Evolutionary conservation across 768 basidiomycete genomes (phyloP), one percentile per base, ranked within the genome.

Genomic region (Tylopilus cervinicoccineus): DNA sequence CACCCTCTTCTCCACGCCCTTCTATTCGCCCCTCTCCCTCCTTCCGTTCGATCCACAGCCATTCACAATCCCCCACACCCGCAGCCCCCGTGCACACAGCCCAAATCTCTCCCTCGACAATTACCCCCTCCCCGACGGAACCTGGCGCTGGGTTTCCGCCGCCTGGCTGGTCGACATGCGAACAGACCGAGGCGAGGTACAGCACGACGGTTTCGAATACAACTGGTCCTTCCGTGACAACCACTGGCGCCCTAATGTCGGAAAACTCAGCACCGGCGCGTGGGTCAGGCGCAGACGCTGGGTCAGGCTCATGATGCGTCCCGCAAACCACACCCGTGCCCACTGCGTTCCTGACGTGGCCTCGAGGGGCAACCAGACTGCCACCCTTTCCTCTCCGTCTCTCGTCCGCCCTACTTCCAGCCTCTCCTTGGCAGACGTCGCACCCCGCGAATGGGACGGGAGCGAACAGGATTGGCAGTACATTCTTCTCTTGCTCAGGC

Each of bases 91-190:
- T 20, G 68, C 70, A 10, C 65, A 72, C 38, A 79, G 82, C 53
- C 76, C 81, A 0, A 76, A 77, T 4, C 71, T 86, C 41, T 73
- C 81, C 8, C 74, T 88, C 5, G 62, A 68, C 4, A 75, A 76
- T 47, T 92, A 84, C 57, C 84, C 85, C 9, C 75, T 91, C 22
- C 88, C 88, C 2, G 86, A 90, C 54, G 88, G 86, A 20, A 77
- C 75, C 19, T 92, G 89, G 89, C 76, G 70, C 43, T 92, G 88
- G 88, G 80, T 89, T 2, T 88, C 86, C 34, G 78, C 78, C 36
- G 67, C 77, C 7, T 92, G 88, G 88, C 86, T 91, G 86, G 80
- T 91, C 49, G 89, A 92, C 70, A 91, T 92, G 88, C 85, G 84
- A 34, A 78, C 81, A 24, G 81, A 86, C 55, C 70, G 71, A 20